Conservation (phyloP, 2,329 filamentous ascomycete species). For the Talaromyces pinophilus region DNA sequence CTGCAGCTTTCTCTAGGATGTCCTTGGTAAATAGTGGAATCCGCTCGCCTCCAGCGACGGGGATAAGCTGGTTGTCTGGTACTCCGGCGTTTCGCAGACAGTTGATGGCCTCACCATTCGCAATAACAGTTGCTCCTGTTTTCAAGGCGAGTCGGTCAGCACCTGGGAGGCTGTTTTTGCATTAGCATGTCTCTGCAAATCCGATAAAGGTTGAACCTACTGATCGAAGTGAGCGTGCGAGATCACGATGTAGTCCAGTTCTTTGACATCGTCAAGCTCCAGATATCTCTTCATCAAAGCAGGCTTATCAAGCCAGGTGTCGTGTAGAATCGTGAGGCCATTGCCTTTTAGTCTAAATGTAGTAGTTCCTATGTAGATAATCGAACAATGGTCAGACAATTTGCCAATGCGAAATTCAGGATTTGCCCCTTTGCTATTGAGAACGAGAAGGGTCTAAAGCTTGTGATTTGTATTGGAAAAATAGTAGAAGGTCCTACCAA, state of each 20-base stretch:
- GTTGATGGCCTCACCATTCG: slow-evolving; percentile 2
- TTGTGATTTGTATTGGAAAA: too few species aligned
- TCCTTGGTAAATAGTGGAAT: background rate
- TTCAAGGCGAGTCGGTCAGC: background rate
- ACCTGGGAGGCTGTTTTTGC: background rate
- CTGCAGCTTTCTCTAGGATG: background rate
- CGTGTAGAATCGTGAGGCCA: background rate
- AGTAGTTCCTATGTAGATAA: background rate
- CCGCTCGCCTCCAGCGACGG: background rate
- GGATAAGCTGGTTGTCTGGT: background rate
- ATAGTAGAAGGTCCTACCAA: too few species aligned
- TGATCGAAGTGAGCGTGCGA: background rate
- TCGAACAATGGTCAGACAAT: too few species aligned
- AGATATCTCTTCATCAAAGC: background rate
- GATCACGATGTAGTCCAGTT: background rate
- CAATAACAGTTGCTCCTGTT: background rate
- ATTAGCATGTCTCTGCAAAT: background rate
- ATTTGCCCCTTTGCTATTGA: too few species aligned
- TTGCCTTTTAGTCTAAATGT: background rate
- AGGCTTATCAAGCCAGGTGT: background rate
- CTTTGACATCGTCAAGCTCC: background rate
- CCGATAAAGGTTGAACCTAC: background rate
- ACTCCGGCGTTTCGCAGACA: background rate
- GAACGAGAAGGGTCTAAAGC: too few species aligned
- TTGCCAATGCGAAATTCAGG: too few species aligned